Evolutionary conservation across 169 alveolate species (phyloP), one percentile per base, ranked within the genome.

Genomic region (Condylostoma magnum): DNA sequence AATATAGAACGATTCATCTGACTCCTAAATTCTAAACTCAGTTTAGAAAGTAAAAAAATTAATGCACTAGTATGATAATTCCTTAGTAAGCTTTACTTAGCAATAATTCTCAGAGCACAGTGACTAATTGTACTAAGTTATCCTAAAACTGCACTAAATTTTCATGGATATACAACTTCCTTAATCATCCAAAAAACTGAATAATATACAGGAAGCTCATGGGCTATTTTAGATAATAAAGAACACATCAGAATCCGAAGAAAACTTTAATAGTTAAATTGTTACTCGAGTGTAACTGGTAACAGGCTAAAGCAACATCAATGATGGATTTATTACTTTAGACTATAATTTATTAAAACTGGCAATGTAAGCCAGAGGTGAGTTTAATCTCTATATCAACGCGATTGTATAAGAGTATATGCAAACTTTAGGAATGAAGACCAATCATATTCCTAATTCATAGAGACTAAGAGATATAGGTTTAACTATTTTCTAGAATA

Each of bases 381-480:
- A 33, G 15, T 60, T 60, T 25, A 60, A 60, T 60, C 31, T 27
- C 27, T 60, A 18, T 31, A 41, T 60, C 12, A 60, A 60, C 43
- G 71, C 71, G n/a, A 31, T 60, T 18, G 1, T 38, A 8, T 52
- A 33, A 15, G 22, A 36, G 22, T 34, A 38, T 15, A 10, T 60
- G 18, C 28, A 41, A n/a, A 41, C 36, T 18, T n/a, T 41, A 12
- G 71, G 71, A 6, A 38, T 15, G 36, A 33, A 18, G 34, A 41
- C 31, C 0, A 60, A 41, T 20, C n/a, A 33, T 3, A 60, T 60
- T 27, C 1, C 18, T 15, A 31, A 41, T 43, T 31, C 66, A 0
- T 44, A 48, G 31, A 76, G 66, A 3, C 66, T 79, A 3, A 50
- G 72, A 15, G 80, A 73, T 0, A 27, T 38, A 2, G 28, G 72